Evolutionary conservation across 345 rosid genomes (phyloP).

Genomic region (Salix viminalis): DNA sequence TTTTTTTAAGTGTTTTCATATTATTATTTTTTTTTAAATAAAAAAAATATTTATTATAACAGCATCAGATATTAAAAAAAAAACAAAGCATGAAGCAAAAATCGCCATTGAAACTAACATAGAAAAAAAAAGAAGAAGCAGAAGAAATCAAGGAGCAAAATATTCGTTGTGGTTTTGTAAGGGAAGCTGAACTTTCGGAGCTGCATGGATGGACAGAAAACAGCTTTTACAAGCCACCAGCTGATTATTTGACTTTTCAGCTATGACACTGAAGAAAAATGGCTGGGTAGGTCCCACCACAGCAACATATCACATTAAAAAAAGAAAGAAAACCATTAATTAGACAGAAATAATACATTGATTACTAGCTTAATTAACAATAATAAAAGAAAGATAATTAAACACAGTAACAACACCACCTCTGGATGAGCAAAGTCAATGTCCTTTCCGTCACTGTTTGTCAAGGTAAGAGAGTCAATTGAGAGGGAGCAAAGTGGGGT

Average conservation of each 20-base stretch:
- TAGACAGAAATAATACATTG: background rate
- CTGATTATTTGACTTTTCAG: slow-evolving; percentile 45
- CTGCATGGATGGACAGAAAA: slow-evolving; percentile 31
- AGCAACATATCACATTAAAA: background rate
- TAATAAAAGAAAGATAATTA: slow-evolving; percentile 3
- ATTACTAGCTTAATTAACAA: background rate
- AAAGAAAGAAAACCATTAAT: background rate
- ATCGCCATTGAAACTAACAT: background rate
- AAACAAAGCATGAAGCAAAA: no score
- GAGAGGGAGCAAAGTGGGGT: slow-evolving; percentile 23
- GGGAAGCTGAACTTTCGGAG: background rate
- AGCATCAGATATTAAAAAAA: no score
- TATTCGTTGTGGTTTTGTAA: background rate
- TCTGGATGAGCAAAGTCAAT: slow-evolving; percentile 54
- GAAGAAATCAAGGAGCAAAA: no score
- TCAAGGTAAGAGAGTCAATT: slow-evolving; percentile 24
- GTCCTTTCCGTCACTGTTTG: slow-evolving; percentile 44
- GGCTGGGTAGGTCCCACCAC: slow-evolving; percentile 21
- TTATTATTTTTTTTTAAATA: no score
- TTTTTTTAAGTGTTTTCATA: no score
- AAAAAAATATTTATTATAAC: no score
- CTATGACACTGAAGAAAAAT: background rate
- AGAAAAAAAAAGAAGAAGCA: background rate
- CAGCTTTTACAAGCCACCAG: slow-evolving; percentile 47
- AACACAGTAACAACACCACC: slow-evolving; percentile 7